phyloP scores from a whole-genome alignment of 1,284 basidiomycete species.

The Puccinia brachypodii region DNA sequence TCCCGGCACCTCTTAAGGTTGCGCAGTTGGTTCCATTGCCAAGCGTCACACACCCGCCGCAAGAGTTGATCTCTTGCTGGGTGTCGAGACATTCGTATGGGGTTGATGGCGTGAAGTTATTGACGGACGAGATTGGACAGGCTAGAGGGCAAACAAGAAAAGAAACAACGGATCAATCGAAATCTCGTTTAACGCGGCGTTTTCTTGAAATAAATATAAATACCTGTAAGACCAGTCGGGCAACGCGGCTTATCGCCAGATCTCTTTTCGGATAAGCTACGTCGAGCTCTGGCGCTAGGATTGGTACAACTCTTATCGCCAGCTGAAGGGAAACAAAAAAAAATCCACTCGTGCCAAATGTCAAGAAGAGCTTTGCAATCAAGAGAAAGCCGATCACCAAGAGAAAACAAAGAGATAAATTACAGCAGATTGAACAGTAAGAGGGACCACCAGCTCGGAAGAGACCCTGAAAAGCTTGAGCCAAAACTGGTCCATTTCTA shows the following conservation, averaged over 20 bases:
- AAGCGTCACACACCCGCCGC: constrained; percentile 8
- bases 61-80: neutral
- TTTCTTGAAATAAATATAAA: neutral
- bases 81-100: constrained; percentile 17
- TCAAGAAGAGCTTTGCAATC: neutral
- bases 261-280: neutral
- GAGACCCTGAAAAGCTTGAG: neutral
- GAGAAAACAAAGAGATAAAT: neutral
- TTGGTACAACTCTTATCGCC: neutral
- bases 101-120: neutral
- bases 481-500: neutral
- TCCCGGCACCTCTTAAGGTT: neutral
- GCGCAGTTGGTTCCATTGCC: neutral
- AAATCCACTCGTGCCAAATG: too few species aligned
- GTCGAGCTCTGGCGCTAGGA: neutral
- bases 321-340: neutral
- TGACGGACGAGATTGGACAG: neutral
- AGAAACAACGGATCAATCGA: neutral
- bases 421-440: constrained; percentile 11
- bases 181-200: too few species aligned
- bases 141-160: neutral
- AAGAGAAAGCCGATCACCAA: neutral
- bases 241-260: neutral
- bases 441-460: neutral
- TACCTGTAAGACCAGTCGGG: neutral